Base-by-base conservation (phyloP, 208 protist species). In the Trypanosoma avium region DNA sequence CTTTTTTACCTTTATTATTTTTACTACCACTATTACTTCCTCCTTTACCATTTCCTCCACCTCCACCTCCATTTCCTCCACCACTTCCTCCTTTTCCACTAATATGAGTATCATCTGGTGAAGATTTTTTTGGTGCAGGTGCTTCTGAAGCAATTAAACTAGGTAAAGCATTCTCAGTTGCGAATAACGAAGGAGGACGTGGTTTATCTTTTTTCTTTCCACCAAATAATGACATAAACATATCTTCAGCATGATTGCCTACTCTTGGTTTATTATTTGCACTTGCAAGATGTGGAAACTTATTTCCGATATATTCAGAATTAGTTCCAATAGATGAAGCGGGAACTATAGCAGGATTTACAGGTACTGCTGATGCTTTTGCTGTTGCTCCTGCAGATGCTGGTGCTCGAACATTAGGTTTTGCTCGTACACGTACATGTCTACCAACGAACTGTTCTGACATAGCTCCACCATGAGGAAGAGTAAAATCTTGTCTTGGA, bases 21-120 rank as follows among this genome's bases (percentile, higher is more conserved):
- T 32, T 38, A 32, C 63, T 59, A 52, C 71, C 67, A 43, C 68
- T 49, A 30, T 50, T 54, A 27, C 54, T 52, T n/a, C 65, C 73
- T 21, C 58, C 64, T 43, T 47, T 70, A 43, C 67, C 71, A 36
- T 73, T 73, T 57, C 73, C 73, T 46, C 67, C 63, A 46, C 73
- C 75, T 42, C 63, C 66, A 45, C 75, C 73, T 26, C 70, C 52
- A 21, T 50, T 61, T 26, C 61, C 56, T 36, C 58, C 70, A 52
- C 73, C 75, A 49, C 45, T 36, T 15, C 19, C 42, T 35, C 53
- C 63, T 35, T 64, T 64, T 13, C 68, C 36, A 33, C 52, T 19
- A 3, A 9, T 70, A 17, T 2, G 6, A 52, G 40, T 52, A 22
- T 22, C 21, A 15, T 29, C 7, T 19, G 1, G 1, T 4, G 10